These are phyloP conservation scores for Umbelopsis vinacea DNA, from an alignment of 192 early-diverging fungal genomes.

Conservation along the genomic window DNA sequence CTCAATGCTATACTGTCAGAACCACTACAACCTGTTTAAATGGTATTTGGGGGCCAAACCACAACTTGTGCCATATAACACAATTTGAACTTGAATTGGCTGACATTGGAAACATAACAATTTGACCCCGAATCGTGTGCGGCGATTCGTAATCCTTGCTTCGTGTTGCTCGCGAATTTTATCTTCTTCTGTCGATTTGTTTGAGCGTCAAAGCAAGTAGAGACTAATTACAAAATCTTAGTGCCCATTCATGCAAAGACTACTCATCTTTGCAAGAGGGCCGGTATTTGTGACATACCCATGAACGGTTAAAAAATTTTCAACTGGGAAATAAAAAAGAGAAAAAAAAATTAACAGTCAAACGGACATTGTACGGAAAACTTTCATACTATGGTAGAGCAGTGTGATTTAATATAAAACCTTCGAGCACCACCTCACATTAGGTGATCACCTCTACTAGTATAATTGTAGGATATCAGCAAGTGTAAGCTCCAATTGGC, in stretches of 20 bases:
- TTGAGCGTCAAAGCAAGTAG: slow-evolving; percentile 22
- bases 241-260: slow-evolving; percentile 6
- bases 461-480: no score
- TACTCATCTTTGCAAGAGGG: background rate
- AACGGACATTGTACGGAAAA: background rate
- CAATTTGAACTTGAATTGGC: background rate
- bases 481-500: no score
- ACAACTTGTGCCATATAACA: background rate
- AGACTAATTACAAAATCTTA: slow-evolving; percentile 23
- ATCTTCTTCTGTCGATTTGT: slow-evolving; percentile 20
- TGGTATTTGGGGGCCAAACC: background rate
- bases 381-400: background rate
- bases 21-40: no score
- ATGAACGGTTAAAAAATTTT: background rate
- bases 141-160: slow-evolving; percentile 23
- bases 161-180: slow-evolving; percentile 22
- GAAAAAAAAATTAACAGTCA: background rate
- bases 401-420: no score
- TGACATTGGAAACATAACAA: background rate
- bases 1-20: no score
- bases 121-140: slow-evolving; percentile 20
- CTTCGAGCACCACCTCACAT: no score
- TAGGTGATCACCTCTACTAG: no score
- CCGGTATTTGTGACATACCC: slow-evolving; percentile 19
- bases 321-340: background rate